Conservation (phyloP, 2,329 filamentous ascomycete species). For the Aspergillus fumigatus region DNA sequence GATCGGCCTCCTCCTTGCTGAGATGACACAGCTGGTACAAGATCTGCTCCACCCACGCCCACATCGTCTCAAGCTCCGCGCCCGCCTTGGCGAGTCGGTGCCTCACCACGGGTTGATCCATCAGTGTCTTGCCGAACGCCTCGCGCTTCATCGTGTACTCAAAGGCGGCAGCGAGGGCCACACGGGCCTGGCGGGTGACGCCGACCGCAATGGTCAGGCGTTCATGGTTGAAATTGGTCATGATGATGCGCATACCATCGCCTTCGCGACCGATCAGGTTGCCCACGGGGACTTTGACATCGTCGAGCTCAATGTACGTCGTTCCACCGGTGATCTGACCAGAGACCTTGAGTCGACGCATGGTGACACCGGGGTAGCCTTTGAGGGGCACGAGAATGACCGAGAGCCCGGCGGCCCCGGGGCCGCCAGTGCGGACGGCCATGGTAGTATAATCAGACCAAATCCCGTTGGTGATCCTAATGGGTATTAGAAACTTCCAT, state of each 20-base stretch:
- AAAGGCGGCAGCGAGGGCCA: conserved; percentile 57
- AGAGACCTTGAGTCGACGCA: conserved; percentile 63
- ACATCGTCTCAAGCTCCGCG: conserved; percentile 63
- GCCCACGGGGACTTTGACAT: conserved; percentile 65
- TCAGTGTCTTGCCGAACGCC: conserved; percentile 63
- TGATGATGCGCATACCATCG: conserved; percentile 68
- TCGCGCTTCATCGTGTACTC: conserved; percentile 62
- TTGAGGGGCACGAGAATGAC: conserved; percentile 69
- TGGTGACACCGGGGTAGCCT: conserved; percentile 59
- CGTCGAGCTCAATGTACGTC: conserved; percentile 71
- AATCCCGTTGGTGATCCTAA: conserved; percentile 65
- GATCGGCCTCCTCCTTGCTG: conserved; percentile 42
- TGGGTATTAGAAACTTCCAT: background rate
- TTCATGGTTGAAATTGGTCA: conserved; percentile 79
- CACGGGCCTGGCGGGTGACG: conserved; percentile 58
- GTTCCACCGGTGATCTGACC: conserved; percentile 65
- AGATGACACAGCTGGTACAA: conserved; percentile 64
- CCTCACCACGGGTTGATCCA: conserved; percentile 70
- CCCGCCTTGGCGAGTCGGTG: conserved; percentile 68
- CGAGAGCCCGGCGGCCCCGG: conserved; percentile 59
- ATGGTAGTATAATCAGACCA: conserved; percentile 65
- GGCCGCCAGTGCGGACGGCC: conserved; percentile 68
- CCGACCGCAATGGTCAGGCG: conserved; percentile 63
- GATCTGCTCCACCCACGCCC: conserved; percentile 69
- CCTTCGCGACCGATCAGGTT: conserved; percentile 69